Conservation (phyloP, 2,329 filamentous ascomycete species). For the Sclerotinia glacialis region DNA sequence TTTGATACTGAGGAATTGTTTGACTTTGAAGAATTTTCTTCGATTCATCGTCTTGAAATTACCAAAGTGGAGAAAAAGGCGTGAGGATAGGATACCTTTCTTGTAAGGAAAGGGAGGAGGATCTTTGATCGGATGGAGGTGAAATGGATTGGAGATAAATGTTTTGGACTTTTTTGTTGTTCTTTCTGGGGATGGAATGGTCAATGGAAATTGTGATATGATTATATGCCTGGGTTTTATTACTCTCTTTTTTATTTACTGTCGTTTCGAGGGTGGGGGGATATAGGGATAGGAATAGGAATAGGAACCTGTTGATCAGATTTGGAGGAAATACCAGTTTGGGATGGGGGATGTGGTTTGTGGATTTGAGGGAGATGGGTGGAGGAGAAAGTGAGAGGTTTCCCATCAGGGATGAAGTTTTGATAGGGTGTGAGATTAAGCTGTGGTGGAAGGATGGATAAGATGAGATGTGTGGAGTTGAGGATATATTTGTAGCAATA, state of each 20-base stretch:
- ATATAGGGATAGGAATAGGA: slow-evolving; percentile 1
- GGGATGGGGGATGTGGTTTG: neutral
- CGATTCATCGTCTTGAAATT: neutral
- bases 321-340: slow-evolving; percentile 14
- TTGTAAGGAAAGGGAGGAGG: neutral
- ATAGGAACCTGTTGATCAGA: slow-evolving; percentile 14
- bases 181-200: slow-evolving; percentile 8
- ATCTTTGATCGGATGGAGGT: neutral
- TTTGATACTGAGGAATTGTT: neutral
- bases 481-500: slow-evolving; percentile 23
- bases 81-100: neutral
- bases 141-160: slow-evolving; percentile 11
- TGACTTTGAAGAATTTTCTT: neutral
- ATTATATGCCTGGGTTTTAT: slow-evolving; percentile 21
- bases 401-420: no score
- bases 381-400: neutral
- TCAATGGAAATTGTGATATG: slow-evolving; percentile 21
- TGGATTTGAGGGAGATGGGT: no score
- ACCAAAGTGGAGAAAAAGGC: neutral
- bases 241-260: neutral
- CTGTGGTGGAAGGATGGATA: neutral
- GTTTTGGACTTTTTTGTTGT: slow-evolving; percentile 10
- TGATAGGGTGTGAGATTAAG: neutral
- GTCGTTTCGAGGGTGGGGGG: neutral
- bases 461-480: slow-evolving; percentile 6